phyloP scores from a whole-genome alignment of 768 basidiomycete genomes.

The Mycena polygramma region DNA sequence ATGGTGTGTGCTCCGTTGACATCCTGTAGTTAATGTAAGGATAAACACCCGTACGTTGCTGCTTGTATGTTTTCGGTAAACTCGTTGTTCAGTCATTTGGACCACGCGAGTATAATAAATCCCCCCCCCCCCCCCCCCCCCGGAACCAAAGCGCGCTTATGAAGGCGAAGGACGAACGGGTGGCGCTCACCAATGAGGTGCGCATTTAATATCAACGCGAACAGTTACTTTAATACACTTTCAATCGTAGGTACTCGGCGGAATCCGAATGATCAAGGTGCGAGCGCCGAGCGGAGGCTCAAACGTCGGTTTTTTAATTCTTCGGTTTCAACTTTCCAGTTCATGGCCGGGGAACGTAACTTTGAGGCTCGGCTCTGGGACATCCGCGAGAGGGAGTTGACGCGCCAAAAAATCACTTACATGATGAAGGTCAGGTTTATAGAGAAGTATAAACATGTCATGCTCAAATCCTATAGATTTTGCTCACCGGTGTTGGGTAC shows the following conservation, averaged over 20 bases:
- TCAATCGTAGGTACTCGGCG: slow-evolving; percentile 19
- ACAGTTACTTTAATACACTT: neutral
- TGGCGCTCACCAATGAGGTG: slow-evolving; percentile 82
- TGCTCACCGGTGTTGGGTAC: slow-evolving; percentile 3
- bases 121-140: too few relatives aligned
- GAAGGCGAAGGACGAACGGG: slow-evolving; percentile 81
- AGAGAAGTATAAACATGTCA: too few relatives aligned
- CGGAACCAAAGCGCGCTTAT: slow-evolving; percentile 59
- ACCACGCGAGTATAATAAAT: too few relatives aligned
- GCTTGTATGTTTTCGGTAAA: too few relatives aligned
- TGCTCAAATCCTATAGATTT: slow-evolving; percentile 1
- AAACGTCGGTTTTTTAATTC: neutral
- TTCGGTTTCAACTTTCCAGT: slow-evolving; percentile 51
- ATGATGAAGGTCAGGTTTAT: slow-evolving; percentile 65
- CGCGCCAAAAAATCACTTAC: slow-evolving; percentile 75
- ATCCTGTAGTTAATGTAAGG: too few relatives aligned
- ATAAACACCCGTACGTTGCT: too few relatives aligned
- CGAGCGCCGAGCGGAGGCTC: too few relatives aligned
- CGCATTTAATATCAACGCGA: slow-evolving; percentile 58
- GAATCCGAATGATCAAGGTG: slow-evolving; percentile 31
- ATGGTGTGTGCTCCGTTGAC: too few relatives aligned
- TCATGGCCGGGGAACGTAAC: slow-evolving; percentile 81
- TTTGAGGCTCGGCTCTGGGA: slow-evolving; percentile 71
- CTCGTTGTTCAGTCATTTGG: too few relatives aligned
- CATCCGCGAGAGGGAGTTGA: slow-evolving; percentile 72